Percentiles rank a stretch among this genome's conserved stretches.
phyloP scores from a whole-genome alignment of 2,329 filamentous ascomycete species.

The Alternaria brassicicola region DNA sequence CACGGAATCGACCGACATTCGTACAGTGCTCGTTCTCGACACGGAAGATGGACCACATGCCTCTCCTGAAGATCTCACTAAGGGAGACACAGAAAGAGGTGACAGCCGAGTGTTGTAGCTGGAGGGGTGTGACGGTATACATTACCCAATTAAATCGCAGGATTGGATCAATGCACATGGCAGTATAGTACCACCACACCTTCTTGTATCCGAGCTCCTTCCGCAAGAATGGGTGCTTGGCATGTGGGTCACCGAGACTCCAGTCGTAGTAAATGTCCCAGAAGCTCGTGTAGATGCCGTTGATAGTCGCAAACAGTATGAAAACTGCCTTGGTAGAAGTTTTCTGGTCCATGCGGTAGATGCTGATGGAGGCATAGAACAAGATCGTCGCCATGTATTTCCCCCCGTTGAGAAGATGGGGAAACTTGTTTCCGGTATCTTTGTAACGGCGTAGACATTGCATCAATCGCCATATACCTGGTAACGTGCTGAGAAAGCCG shows the following conservation, averaged over 20 bases:
- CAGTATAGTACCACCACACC: conserved; percentile 82
- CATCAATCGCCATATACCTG: conserved; percentile 86
- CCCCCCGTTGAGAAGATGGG: conserved; percentile 88
- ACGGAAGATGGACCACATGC: conserved; percentile 89
- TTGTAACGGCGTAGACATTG: conserved; percentile 90
- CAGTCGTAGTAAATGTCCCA: conserved; percentile 99
- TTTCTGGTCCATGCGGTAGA: conserved; percentile 77
- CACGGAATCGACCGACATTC: conserved; percentile 81
- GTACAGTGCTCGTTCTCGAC: conserved; percentile 98
- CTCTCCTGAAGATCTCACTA: conserved; percentile 80
- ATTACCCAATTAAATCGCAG: conserved; percentile 94
- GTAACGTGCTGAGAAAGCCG: conserved; percentile 83
- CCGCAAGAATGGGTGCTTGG: conserved; percentile 66
- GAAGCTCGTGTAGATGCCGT: conserved; percentile 80
- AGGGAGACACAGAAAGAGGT: conserved; percentile 80
- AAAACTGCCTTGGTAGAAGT: conserved; percentile 71
- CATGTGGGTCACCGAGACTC: conserved; percentile 80
- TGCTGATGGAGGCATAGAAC: conserved; percentile 76
- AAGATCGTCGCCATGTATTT: conserved; percentile 89
- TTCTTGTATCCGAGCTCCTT: conserved; percentile 80
- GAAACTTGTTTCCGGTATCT: conserved; percentile 86
- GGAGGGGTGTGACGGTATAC: conserved; percentile 81
- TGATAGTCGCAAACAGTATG: conserved; percentile 79
- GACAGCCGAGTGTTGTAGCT: conserved; percentile 81
- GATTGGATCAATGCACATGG: conserved; percentile 82